Conservation (phyloP, 2,329 filamentous ascomycete genomes). For the Xylariomycetidae sp. region DNA sequence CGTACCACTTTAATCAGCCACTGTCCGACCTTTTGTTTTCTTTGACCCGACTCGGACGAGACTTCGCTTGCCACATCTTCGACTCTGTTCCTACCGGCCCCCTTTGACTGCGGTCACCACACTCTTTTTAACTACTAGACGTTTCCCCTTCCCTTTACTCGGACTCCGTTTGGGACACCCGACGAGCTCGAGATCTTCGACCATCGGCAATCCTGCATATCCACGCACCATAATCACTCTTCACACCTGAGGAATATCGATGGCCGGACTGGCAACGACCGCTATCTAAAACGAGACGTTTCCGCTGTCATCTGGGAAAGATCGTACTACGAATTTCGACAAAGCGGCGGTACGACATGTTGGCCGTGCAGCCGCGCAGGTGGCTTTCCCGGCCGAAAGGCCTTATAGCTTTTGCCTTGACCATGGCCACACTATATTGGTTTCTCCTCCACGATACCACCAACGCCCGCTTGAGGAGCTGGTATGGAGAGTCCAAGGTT, state of each 20-base stretch:
- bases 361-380: conserved; percentile 26
- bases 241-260: too few species aligned
- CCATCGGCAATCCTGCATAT: too few species aligned
- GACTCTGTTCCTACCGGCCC: conserved; percentile 18
- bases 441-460: conserved; percentile 33
- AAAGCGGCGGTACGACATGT: too few species aligned
- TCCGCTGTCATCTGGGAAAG: not conserved
- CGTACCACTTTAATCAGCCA: too few species aligned
- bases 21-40: too few species aligned
- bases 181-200: too few species aligned
- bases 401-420: conserved; percentile 34
- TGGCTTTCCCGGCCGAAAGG: conserved; percentile 35
- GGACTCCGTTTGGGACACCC: too few species aligned
- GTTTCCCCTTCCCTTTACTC: too few species aligned
- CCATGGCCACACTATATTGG: conserved; percentile 37
- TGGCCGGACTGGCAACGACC: too few species aligned
- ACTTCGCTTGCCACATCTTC: conserved; percentile 1
- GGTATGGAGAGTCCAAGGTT: conserved; percentile 5
- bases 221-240: too few species aligned
- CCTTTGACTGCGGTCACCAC: conserved; percentile 32
- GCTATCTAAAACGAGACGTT: too few species aligned
- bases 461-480: conserved; percentile 10
- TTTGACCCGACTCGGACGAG: too few species aligned
- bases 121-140: conserved; percentile 22
- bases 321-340: not conserved